These are phyloP conservation scores for Kwoniella newhampshirensis DNA, from an alignment of 768 basidiomycete genomes.

Conservation along the genomic window DNA sequence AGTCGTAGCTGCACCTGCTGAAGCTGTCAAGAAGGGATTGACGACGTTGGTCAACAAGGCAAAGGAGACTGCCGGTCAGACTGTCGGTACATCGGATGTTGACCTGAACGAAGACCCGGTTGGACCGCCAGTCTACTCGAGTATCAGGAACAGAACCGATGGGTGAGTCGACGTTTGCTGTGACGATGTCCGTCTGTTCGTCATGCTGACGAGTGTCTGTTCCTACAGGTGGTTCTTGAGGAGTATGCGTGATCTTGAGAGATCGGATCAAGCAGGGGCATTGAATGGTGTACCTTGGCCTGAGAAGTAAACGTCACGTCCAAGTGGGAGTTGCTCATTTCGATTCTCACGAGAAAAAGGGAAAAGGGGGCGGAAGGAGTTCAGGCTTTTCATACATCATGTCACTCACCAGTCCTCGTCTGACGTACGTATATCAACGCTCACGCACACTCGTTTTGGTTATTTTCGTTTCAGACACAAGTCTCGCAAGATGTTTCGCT, in stretches of 20 bases:
- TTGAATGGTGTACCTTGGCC: conserved; percentile 18
- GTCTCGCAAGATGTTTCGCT: no score
- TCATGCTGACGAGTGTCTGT: neutral
- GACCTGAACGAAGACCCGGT: conserved; percentile 1
- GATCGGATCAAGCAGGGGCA: conserved; percentile 19
- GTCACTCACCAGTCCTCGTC: no score
- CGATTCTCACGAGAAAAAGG: no score
- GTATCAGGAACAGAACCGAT: conserved; percentile 19
- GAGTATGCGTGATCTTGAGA: conserved; percentile 33
- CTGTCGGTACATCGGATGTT: neutral
- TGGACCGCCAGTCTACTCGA: conserved; percentile 18
- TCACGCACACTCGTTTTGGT: no score
- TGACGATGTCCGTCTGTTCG: no score
- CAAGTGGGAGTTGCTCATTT: no score
- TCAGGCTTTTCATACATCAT: no score
- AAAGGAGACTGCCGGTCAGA: conserved; percentile 7
- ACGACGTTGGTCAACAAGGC: conserved; percentile 21
- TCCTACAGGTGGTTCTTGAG: conserved; percentile 36
- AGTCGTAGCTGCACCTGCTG: conserved; percentile 12
- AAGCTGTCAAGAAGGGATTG: conserved; percentile 23
- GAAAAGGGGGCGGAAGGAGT: no score
- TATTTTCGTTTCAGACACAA: no score
- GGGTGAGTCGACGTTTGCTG: neutral
- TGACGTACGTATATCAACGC: no score
- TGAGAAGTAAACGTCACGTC: conserved; percentile 9